Conservation (phyloP, 2,329 filamentous ascomycete species). For the Claviceps sp. region DNA sequence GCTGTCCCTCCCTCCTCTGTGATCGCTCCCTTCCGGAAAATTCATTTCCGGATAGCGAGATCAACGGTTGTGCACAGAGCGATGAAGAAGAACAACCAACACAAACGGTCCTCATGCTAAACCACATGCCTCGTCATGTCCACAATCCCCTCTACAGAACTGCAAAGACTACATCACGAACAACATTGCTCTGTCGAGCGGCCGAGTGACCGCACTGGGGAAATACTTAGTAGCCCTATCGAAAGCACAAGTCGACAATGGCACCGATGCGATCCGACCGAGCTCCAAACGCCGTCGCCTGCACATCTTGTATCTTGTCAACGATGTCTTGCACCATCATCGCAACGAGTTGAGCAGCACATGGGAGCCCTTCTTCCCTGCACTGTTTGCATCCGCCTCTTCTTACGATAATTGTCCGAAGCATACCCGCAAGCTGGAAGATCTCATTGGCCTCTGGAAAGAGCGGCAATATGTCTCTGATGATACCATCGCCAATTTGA, state of each 20-base stretch:
- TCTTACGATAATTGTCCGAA: slow-evolving; percentile 48
- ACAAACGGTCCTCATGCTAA: slow-evolving; percentile 6
- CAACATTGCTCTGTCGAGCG: slow-evolving; percentile 54
- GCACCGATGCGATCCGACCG: slow-evolving; percentile 22
- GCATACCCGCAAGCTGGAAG: slow-evolving; percentile 49
- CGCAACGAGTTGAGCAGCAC: slow-evolving; percentile 39
- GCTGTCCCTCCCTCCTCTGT: slow-evolving; percentile 18
- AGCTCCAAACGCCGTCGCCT: slow-evolving; percentile 57
- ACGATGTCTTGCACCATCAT: slow-evolving; percentile 61
- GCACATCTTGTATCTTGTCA: slow-evolving; percentile 65
- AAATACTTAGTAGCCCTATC: slow-evolving; percentile 64
- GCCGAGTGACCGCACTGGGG: slow-evolving; percentile 52
- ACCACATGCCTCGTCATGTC: slow-evolving; percentile 1
- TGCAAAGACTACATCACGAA: slow-evolving; percentile 77
- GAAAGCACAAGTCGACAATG: slow-evolving; percentile 24
- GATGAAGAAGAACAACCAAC: neutral
- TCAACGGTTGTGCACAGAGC: neutral
- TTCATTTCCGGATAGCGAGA: neutral
- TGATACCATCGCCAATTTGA: slow-evolving; percentile 43
- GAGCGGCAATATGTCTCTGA: slow-evolving; percentile 46
- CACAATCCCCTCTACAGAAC: slow-evolving; percentile 37
- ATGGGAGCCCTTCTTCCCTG: slow-evolving; percentile 44
- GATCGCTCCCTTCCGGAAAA: neutral
- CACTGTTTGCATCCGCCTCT: slow-evolving; percentile 47
- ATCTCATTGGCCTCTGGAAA: slow-evolving; percentile 59